Evolutionary conservation across 2,329 filamentous ascomycete species (phyloP).

Genomic region (Elsinoe fawcettii): DNA sequence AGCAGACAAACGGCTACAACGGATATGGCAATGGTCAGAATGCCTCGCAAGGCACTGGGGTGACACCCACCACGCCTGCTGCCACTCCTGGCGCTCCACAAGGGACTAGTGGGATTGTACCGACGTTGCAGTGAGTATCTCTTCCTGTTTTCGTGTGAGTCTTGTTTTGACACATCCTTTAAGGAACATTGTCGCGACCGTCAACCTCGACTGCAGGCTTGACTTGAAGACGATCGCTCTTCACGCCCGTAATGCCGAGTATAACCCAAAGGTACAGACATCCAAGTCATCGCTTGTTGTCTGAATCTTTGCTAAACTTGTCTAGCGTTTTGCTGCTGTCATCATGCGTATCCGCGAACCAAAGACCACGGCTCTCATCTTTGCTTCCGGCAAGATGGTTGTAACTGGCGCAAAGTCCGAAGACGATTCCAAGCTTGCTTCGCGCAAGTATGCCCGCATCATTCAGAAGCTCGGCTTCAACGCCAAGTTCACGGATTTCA

Average conservation of each 20-base stretch:
- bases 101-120: conserved; percentile 81
- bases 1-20: conserved; percentile 43
- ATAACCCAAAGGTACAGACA: conserved; percentile 81
- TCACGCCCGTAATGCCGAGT: conserved; percentile 96
- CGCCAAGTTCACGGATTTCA: conserved; percentile 99
- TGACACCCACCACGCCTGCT: conserved; percentile 82
- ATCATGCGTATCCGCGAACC: conserved; percentile 99
- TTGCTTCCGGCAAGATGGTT: conserved; percentile 98
- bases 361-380: conserved; percentile 96
- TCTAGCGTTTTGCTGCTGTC: conserved; percentile 92
- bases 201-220: conserved; percentile 94
- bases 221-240: conserved; percentile 98
- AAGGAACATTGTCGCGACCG: conserved; percentile 99
- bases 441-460: conserved; percentile 95
- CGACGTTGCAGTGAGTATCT: conserved; percentile 91
- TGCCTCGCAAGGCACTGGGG: conserved; percentile 58
- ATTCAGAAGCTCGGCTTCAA: conserved; percentile 99
- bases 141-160: conserved; percentile 26
- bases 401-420: conserved; percentile 60
- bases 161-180: conserved; percentile 34
- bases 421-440: conserved; percentile 94
- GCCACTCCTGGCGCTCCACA: conserved; percentile 79
- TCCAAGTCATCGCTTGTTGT: conserved; percentile 16
- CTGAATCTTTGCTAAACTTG: conserved; percentile 36
- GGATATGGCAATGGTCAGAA: conserved; percentile 38